Percentiles rank a stretch among this genome's conserved stretches.
phyloP scores from a whole-genome alignment of 495 filamentous ascomycete species.

The Hypoxylon intermedium region DNA sequence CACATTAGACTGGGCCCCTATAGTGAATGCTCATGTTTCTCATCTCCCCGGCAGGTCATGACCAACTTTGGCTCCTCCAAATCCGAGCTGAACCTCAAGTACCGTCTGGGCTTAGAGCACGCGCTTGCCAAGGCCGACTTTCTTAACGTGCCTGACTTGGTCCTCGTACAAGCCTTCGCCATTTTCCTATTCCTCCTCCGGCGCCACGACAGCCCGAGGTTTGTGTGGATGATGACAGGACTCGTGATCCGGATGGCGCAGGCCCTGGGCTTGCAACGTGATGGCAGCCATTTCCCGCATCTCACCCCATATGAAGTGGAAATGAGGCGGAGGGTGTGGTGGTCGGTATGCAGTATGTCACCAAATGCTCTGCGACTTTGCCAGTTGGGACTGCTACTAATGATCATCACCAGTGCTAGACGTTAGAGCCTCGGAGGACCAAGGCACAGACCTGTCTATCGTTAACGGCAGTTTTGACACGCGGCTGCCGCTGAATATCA shows the following conservation, averaged over 20 bases:
- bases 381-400: too few relatives aligned
- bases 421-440: conserved; percentile 46
- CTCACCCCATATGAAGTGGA: conserved; percentile 58
- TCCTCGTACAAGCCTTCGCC: conserved; percentile 57
- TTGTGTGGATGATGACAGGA: conserved; percentile 64
- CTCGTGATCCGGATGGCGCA: conserved; percentile 57
- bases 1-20: neutral
- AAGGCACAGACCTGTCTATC: conserved; percentile 53
- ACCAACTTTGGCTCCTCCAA: conserved; percentile 60
- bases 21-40: conserved; percentile 25
- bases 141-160: conserved; percentile 48
- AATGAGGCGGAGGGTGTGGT: conserved; percentile 58
- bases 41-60: conserved; percentile 43
- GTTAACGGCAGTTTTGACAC: conserved; percentile 49
- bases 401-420: conserved; percentile 50
- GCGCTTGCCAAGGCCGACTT: conserved; percentile 64
- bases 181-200: conserved; percentile 58
- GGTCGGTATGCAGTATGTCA: conserved; percentile 42
- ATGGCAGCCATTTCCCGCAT: conserved; percentile 48
- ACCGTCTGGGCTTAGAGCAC: conserved; percentile 61
- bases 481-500: conserved; percentile 52
- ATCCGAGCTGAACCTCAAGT: conserved; percentile 57
- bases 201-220: conserved; percentile 57
- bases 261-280: conserved; percentile 57
- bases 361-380: too few relatives aligned